Base-by-base conservation (phyloP, 2,329 filamentous ascomycete genomes). In the Westerdykella sp. region DNA sequence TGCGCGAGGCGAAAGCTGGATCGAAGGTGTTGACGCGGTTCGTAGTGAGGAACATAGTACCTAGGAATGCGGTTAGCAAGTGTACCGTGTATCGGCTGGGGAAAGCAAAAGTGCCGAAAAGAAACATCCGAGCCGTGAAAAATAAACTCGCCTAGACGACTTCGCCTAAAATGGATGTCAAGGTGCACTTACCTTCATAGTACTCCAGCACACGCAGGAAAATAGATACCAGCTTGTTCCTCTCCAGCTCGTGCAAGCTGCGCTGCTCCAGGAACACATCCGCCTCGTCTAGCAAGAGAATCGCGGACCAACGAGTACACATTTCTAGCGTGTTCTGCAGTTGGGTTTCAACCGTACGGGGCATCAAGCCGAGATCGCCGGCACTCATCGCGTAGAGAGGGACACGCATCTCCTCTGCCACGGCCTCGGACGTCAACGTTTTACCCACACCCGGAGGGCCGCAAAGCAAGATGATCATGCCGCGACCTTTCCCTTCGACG, bases 361-460 rank as follows among this genome's bases (percentile, higher is more conserved):
- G 67, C 37, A 69, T 62, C 10, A 69, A 59, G 6, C 74, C 74
- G 0, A 78, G 64, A 42, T 78, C 75, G 9, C 73, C 74, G 2
- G 70, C 68, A 22, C 66, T 70, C 64, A 78, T 70, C 40, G 68
- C 63, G 51, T 73, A 77, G 0, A 79, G 60, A 2, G 75, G 75
- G 1, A 71, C 70, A 25, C 68, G 62, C 67, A 76, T 73, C 40
- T 71, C 61, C 44, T 77, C 74, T 1, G 75, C 74, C 6, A 63
- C 56, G 30, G 16, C 75, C 67, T 59, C 57, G 3, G 57, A 56
- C 9, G 56, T 60, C 15, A 59, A 43, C 0, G 76, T 79, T 59
- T 79, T 79, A 12, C 75, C 76, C 2, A 76, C 73, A 3, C 76
- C 76, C 0, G 75, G 74, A 0, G 71, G 71, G 2, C 74, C 75